These are phyloP conservation scores for Pseudocercospora fijiensis DNA, from an alignment of 2,329 filamentous ascomycete genomes.

Conservation along the genomic window DNA sequence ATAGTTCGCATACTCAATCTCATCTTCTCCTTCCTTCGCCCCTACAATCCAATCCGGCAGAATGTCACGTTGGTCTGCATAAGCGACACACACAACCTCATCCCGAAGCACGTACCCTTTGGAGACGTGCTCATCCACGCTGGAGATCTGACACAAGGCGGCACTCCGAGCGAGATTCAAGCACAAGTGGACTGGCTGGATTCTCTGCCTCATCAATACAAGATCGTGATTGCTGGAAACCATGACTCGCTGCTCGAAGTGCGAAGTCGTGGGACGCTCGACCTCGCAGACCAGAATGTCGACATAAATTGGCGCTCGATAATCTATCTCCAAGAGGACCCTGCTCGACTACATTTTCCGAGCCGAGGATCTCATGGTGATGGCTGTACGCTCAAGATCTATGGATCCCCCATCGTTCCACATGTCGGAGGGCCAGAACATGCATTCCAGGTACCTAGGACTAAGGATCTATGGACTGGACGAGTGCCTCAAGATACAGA, in stretches of 20 bases:
- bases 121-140: slow-evolving; percentile 89
- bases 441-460: slow-evolving; percentile 72
- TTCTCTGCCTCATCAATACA: slow-evolving; percentile 70
- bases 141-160: slow-evolving; percentile 76
- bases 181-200: slow-evolving; percentile 80
- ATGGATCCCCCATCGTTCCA: slow-evolving; percentile 73
- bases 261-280: slow-evolving; percentile 54
- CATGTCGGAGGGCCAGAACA: slow-evolving; percentile 68
- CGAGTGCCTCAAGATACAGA: slow-evolving; percentile 71
- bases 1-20: slow-evolving; percentile 42
- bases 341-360: slow-evolving; percentile 62
- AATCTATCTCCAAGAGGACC: slow-evolving; percentile 71
- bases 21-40: slow-evolving; percentile 66
- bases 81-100: slow-evolving; percentile 79
- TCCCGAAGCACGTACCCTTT: slow-evolving; percentile 57
- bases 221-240: slow-evolving; percentile 82
- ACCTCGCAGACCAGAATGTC: slow-evolving; percentile 51
- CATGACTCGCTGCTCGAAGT: slow-evolving; percentile 85
- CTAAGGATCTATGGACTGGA: slow-evolving; percentile 68
- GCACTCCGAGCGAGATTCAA: slow-evolving; percentile 72
- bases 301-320: slow-evolving; percentile 67
- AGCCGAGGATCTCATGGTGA: slow-evolving; percentile 36
- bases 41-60: slow-evolving; percentile 55
- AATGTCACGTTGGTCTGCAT: slow-evolving; percentile 78
- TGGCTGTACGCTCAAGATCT: slow-evolving; percentile 65